Evolutionary conservation across 2,329 filamentous ascomycete species (phyloP), one percentile per base, ranked within the genome.

Genomic region (Stachybotrys echinatus): DNA sequence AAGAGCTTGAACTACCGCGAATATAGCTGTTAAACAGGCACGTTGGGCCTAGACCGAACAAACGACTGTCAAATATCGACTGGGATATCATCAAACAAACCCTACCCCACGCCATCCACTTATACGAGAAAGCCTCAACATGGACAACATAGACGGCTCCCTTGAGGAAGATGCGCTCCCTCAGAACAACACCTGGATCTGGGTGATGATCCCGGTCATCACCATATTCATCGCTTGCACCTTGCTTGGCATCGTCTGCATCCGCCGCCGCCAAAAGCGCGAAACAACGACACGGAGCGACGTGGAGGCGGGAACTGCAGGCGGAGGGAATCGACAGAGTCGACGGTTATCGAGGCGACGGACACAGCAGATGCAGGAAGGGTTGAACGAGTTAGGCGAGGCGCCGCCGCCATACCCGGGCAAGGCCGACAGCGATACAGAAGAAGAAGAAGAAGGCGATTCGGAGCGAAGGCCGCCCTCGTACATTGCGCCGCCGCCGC

Each of bases 331-430:
- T 14, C 14, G 10, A 34, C 27, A 34, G 27, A 34, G 27, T 14
- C 14, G 14, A 8, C 27, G 27, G 27, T 14, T 34, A 34, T 34
- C 27, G 27, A 34, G 27, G 14, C 27, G 27, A 14, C 27, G 27
- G 27, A 34, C 27, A 34, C 53, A 3, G 50, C 70, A 54, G 38
- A 57, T 61, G 3, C 49, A 76, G 43, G 83, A 87, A 54, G 84
- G 84, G 0, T 64, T 86, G 50, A 76, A 87, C 60, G 83, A 85
- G 66, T 65, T 75, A 42, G 84, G 83, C 23, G 81, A 86, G 62
- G 80, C 83, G 10, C 84, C 84, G 46, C 84, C 84, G 45, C 81
- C 83, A 1, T 87, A 87, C 61, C 70, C 68, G 39, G 58, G 60
- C 6, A 67, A 66, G 57, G 37, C 14, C 37, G 42, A 21, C 52